phyloP scores from a whole-genome alignment of 1,284 basidiomycete genomes.

The Chalciporus sp. region DNA sequence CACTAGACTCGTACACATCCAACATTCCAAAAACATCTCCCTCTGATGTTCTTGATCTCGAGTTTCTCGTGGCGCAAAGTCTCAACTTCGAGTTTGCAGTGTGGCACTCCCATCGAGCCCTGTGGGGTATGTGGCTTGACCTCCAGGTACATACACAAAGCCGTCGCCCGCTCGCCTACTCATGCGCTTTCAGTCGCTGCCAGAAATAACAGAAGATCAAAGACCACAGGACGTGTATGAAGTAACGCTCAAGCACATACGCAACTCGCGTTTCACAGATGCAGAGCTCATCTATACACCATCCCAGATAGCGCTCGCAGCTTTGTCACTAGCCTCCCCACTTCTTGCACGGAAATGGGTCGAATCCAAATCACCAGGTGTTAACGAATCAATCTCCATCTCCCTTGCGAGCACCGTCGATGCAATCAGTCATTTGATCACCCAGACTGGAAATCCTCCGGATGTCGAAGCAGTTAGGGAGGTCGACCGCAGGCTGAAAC shows the following conservation, averaged over 20 bases:
- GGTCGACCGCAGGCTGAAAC: slow-evolving; percentile 80
- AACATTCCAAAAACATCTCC: slow-evolving; percentile 80
- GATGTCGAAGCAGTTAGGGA: slow-evolving; percentile 84
- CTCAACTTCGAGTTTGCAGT: slow-evolving; percentile 92
- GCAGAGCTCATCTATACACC: slow-evolving; percentile 92
- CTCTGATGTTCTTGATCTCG: slow-evolving; percentile 86
- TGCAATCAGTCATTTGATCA: slow-evolving; percentile 60
- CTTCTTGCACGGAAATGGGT: slow-evolving; percentile 68
- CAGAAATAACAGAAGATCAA: slow-evolving; percentile 45
- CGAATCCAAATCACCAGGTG: slow-evolving; percentile 46
- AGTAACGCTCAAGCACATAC: slow-evolving; percentile 61
- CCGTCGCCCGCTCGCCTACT: slow-evolving; percentile 7
- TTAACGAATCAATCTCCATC: slow-evolving; percentile 22
- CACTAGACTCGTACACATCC: slow-evolving; percentile 81
- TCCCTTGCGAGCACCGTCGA: slow-evolving; percentile 47
- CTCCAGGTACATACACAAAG: slow-evolving; percentile 64
- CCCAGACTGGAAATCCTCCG: slow-evolving; percentile 59
- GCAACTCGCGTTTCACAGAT: slow-evolving; percentile 83
- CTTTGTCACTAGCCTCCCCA: slow-evolving; percentile 67
- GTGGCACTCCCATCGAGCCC: slow-evolving; percentile 86
- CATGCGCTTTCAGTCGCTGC: slow-evolving; percentile 47
- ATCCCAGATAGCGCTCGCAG: slow-evolving; percentile 91
- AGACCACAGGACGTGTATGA: slow-evolving; percentile 56
- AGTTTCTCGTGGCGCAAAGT: slow-evolving; percentile 94
- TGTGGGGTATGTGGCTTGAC: slow-evolving; percentile 92